Evolutionary conservation across 805 yeast species (phyloP), one percentile per base, ranked within the genome.

Genomic region (Sugiyamaella floridensis): DNA sequence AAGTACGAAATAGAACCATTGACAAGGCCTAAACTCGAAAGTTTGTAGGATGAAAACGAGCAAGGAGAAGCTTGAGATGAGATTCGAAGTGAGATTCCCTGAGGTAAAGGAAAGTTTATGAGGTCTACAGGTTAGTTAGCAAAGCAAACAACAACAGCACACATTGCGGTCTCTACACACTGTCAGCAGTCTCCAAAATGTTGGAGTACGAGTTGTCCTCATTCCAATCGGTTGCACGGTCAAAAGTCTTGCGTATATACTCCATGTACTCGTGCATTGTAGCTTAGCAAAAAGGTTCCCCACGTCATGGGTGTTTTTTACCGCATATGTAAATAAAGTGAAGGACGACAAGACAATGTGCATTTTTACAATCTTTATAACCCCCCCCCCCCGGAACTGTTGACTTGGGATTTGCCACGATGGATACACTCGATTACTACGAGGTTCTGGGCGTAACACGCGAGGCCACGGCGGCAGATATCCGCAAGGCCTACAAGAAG

Each of bases 221-320:
- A 60, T 83, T 81, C 97, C 97, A 90, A 4, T 77, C 76, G 1
- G 95, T 82, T 20, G 84, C 67, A 40, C 73, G 68, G 66, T 84
- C 79, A 70, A 86, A 92, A 59, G 86, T 79, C 67, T 78, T 75
- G 60, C 84, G 83, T 32, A 92, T 78, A 67, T 84, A 85, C 60
- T 92, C 96, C 96, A 92, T 89, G 71, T 86, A 90, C 43, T 80
- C 77, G 56, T 82, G 73, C 97, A 89, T 89, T n/a, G n/a, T 32
- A 22, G 11, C n/a, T 9, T 43, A 14, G 34, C 18, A 41, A 40
- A 41, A 40, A 15, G 15, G 28, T 44, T 44, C 32, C 12, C 43
- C 43, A 41, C 18, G 43, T n/a, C 22, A 15, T 37, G n/a, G 3
- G 16, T 8, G 16, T 37, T 37, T n/a, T n/a, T 14, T 16, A 19